phyloP scores from a whole-genome alignment of 495 filamentous ascomycete genomes.

The Sphaerosporella brunnea region DNA sequence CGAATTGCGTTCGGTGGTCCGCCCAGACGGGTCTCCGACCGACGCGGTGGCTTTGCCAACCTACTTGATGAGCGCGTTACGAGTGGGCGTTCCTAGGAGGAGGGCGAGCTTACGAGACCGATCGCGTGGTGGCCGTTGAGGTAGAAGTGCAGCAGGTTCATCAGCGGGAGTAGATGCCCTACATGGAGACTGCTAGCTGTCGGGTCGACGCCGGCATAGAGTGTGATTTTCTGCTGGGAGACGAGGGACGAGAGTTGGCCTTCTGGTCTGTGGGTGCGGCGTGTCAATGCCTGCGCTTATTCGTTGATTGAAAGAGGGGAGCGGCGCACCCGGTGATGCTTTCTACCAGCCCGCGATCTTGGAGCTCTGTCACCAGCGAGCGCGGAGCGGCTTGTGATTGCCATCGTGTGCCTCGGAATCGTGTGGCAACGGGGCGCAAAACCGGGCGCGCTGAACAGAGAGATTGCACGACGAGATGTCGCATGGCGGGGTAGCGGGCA shows the following conservation, averaged over 20 bases:
- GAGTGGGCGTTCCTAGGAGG: neutral
- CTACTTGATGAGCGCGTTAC: constrained; percentile 25
- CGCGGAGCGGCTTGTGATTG: neutral
- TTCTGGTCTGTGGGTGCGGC: constrained; percentile 26
- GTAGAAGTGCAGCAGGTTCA: constrained; percentile 89
- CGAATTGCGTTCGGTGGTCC: constrained; percentile 46
- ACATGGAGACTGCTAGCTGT: constrained; percentile 82
- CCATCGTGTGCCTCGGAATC: no score
- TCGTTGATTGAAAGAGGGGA: no score
- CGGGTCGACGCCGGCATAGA: constrained; percentile 83
- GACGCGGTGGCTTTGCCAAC: constrained; percentile 71
- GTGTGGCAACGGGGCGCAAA: no score
- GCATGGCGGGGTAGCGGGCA: no score
- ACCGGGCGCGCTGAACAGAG: no score
- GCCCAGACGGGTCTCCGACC: constrained; percentile 74
- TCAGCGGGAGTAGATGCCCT: constrained; percentile 81
- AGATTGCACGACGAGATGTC: no score
- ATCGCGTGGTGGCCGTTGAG: constrained; percentile 59
- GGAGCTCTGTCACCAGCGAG: constrained; percentile 31
- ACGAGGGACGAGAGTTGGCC: constrained; percentile 53
- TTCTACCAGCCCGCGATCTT: constrained; percentile 65
- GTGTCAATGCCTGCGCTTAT: no score
- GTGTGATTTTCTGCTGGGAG: constrained; percentile 48
- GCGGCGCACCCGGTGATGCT: constrained; percentile 59
- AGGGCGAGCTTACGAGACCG: constrained; percentile 37